Base-by-base conservation (phyloP, 2,329 filamentous ascomycete genomes). In the Fusarium fujikuroi region DNA sequence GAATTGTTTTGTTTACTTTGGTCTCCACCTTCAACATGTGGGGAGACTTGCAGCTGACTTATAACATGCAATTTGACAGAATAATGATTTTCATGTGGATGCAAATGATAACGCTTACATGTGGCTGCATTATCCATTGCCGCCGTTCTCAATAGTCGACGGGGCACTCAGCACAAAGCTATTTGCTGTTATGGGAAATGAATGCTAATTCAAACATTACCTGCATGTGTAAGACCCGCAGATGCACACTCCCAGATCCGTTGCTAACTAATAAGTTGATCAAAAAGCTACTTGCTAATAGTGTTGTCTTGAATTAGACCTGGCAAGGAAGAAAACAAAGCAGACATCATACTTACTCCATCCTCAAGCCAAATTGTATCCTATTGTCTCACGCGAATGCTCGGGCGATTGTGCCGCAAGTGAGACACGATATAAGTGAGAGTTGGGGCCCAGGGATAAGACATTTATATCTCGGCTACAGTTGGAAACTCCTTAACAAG, bases 51-150 rank as follows among this genome's bases (percentile, higher is more conserved):
- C 19, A 28, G 19, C 23, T 34, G 39, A 34, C 9, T 28, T 23
- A 39, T 58, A 34, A 19, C 5, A n/a, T 52, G 15, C 56, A 43
- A 60, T 25, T 34, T 50, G 25, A 52, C 30, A 32, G 23, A 68
- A 62, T 42, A 44, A 62, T 63, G 52, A 49, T 47, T 54, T 54
- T 57, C 40, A 39, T 52, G 37, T 65, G 63, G 60, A 72, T 32
- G 66, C 34, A 66, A 21, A 42, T 66, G 63, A 75, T 74, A 54
- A 74, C 70, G 74, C 69, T 72, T 76, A 53, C 66, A 63, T 40
- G 64, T 65, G 67, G 60, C 59, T 62, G 59, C 46, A 69, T 71
- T 34, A 30, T 50, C 39, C 39, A 60, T 69, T 40, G 54, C 42
- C 54, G 49, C 54, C 37, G 40, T 39, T 58, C 30, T 16, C 70